Conservation (phyloP, 768 basidiomycete genomes). For the Boletus reticulatus region DNA sequence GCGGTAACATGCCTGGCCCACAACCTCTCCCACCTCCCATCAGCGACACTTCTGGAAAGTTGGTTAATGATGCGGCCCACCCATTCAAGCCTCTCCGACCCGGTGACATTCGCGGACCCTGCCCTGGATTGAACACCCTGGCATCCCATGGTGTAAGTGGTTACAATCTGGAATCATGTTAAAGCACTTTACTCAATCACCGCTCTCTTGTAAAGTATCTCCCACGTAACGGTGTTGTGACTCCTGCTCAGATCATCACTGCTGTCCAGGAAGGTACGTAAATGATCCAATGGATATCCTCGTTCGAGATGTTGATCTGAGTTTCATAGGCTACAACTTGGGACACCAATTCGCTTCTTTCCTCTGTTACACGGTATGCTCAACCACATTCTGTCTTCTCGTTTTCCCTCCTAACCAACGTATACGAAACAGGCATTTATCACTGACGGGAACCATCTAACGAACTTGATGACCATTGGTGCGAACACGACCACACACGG, state of each 20-base stretch:
- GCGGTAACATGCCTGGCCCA: constrained; percentile 12
- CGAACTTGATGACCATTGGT: constrained; percentile 25
- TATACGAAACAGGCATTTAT: constrained; percentile 1
- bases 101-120: constrained; percentile 20
- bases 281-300: background rate
- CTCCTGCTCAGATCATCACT: too few species aligned
- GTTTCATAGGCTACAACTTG: constrained; percentile 20
- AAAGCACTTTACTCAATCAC: background rate
- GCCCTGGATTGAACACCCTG: constrained; percentile 21
- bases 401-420: background rate
- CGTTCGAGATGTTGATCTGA: background rate
- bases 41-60: constrained; percentile 20
- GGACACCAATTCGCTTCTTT: constrained; percentile 15
- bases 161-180: background rate
- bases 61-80: constrained; percentile 5
- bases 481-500: constrained; percentile 12
- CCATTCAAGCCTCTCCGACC: constrained; percentile 6
- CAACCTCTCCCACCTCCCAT: constrained; percentile 12
- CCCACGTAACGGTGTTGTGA: constrained; percentile 7
- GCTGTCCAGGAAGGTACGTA: too few species aligned
- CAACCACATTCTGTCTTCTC: too few species aligned
- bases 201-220: constrained; percentile 10
- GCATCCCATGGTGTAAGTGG: constrained; percentile 22
- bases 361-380: constrained; percentile 15
- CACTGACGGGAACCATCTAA: constrained; percentile 24